phyloP scores from a whole-genome alignment of 2,329 filamentous ascomycete genomes.

The Alternaria arborescens region DNA sequence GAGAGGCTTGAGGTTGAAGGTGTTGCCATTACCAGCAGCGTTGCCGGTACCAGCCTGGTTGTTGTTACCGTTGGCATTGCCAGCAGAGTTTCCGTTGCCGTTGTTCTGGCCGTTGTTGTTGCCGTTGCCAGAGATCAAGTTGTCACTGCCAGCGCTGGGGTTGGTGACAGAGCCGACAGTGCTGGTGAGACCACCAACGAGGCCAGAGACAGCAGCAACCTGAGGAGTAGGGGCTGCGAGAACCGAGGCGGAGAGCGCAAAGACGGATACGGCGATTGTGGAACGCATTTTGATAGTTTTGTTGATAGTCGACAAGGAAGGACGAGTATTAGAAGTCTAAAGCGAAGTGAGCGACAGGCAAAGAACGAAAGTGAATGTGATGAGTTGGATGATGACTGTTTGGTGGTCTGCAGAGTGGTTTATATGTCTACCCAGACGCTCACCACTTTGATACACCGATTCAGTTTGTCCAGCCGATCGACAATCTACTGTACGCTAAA shows the following conservation, averaged over 20 bases:
- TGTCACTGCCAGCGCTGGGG: slow-evolving; percentile 13
- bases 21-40: slow-evolving; percentile 20
- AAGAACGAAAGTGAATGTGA: slow-evolving; percentile 6
- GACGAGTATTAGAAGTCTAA: neutral
- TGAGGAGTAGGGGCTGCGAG: slow-evolving; percentile 27
- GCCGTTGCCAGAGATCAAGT: slow-evolving; percentile 14
- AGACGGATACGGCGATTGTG: slow-evolving; percentile 24
- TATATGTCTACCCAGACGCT: slow-evolving; percentile 4
- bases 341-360: neutral
- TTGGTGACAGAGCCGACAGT: slow-evolving; percentile 22
- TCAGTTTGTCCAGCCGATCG: slow-evolving; percentile 7
- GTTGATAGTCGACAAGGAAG: neutral
- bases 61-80: slow-evolving; percentile 21
- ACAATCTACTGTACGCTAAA: neutral
- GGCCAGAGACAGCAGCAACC: neutral
- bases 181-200: slow-evolving; percentile 4
- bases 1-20: slow-evolving; percentile 18
- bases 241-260: slow-evolving; percentile 26
- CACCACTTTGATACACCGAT: slow-evolving; percentile 1
- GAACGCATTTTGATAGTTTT: slow-evolving; percentile 15
- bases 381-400: slow-evolving; percentile 9
- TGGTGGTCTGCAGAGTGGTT: neutral
- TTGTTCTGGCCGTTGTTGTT: slow-evolving; percentile 20
- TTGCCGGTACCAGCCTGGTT: slow-evolving; percentile 16
- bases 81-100: slow-evolving; percentile 14